Conservation (phyloP, 176 grass and related monocot species). For the Oryza longistaminata region DNA sequence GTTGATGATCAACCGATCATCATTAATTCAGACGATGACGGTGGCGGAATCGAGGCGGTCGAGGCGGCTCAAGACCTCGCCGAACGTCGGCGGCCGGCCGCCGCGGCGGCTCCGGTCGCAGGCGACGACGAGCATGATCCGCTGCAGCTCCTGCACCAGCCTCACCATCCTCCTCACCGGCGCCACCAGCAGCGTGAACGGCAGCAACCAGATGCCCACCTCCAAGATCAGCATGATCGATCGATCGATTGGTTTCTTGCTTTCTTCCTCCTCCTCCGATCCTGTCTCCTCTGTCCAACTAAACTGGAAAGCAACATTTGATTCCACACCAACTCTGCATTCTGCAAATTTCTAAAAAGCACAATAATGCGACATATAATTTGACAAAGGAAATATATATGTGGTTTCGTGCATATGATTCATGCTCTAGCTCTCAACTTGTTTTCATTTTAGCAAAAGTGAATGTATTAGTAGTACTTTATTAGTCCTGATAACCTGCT, state of each 20-base stretch:
- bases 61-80: conserved; percentile 50
- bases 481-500: too few species aligned
- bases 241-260: neutral
- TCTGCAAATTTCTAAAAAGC: too few species aligned
- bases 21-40: conserved; percentile 45
- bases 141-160: conserved; percentile 58
- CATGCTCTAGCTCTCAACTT: too few species aligned
- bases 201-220: conserved; percentile 70
- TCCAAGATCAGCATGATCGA: conserved; percentile 62
- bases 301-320: too few species aligned
- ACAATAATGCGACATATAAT: too few species aligned
- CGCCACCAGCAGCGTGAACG: conserved; percentile 67
- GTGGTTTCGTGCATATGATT: too few species aligned
- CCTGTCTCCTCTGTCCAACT: neutral
- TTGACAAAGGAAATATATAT: too few species aligned
- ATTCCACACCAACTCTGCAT: too few species aligned
- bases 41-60: conserved; percentile 63
- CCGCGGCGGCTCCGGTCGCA: conserved; percentile 12
- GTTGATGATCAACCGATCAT: neutral
- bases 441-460: too few species aligned
- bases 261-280: neutral
- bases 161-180: conserved; percentile 60
- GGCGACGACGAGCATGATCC: conserved; percentile 44
- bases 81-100: neutral
- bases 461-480: too few species aligned